Conservation (phyloP, 2,329 filamentous ascomycete species). For the Phialemoniopsis sp. region DNA sequence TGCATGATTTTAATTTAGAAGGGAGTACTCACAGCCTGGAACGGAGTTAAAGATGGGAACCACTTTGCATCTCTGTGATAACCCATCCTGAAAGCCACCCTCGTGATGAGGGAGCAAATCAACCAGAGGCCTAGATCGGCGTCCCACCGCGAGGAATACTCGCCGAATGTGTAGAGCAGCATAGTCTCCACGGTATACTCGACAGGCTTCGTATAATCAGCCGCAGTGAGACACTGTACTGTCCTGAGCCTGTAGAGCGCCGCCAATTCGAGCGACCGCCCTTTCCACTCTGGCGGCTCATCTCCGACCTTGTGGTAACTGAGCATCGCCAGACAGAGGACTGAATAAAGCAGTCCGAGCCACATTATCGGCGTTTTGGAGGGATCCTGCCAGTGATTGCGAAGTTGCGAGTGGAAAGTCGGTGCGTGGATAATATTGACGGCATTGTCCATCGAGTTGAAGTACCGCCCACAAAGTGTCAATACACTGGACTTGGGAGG, state of each 20-base stretch:
- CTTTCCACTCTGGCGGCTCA: constrained; percentile 74
- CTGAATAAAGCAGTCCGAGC: constrained; percentile 72
- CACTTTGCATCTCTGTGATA: constrained; percentile 76
- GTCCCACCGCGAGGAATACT: constrained; percentile 70
- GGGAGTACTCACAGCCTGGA: constrained; percentile 55
- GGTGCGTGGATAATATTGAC: constrained; percentile 76
- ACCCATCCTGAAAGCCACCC: constrained; percentile 64
- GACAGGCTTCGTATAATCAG: constrained; percentile 72
- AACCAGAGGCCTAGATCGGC: constrained; percentile 65
- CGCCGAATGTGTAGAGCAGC: constrained; percentile 70
- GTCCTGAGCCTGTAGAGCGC: constrained; percentile 66
- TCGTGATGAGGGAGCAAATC: constrained; percentile 49
- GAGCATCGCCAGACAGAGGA: constrained; percentile 73
- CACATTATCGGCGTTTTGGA: constrained; percentile 71
- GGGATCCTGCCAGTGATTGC: constrained; percentile 65
- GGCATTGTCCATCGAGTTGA: constrained; percentile 74
- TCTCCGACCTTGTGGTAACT: constrained; percentile 78
- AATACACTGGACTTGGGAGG: constrained; percentile 81
- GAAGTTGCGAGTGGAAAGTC: constrained; percentile 74
- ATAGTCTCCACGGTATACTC: constrained; percentile 77
- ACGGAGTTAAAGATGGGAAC: constrained; percentile 67
- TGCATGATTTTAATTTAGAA: neutral
- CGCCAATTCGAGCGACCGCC: constrained; percentile 56
- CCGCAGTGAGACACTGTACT: constrained; percentile 72
- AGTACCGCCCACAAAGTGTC: constrained; percentile 81